Conservation (phyloP, 2,329 filamentous ascomycete genomes). For the Talaromyces funiculosus region DNA sequence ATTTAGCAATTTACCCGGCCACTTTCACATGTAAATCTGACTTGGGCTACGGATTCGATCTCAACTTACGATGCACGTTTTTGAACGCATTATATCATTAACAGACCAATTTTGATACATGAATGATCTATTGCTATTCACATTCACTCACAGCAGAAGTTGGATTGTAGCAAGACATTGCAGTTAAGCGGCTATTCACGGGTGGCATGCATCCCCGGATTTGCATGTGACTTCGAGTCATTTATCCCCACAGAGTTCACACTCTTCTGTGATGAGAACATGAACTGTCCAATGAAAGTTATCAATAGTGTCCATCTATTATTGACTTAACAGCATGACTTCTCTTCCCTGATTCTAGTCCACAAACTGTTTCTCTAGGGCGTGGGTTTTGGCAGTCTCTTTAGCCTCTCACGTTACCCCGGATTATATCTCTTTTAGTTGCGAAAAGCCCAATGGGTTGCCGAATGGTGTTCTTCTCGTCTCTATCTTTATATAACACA, state of each 20-base stretch:
- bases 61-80: neutral
- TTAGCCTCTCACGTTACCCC: neutral
- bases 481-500: neutral
- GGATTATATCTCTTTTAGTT: neutral
- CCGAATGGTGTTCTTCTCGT: neutral
- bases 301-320: neutral
- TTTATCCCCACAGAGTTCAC: neutral
- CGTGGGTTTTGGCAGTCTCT: neutral
- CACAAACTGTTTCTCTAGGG: neutral
- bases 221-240: constrained; percentile 8
- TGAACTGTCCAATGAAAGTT: neutral
- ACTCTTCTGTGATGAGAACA: neutral
- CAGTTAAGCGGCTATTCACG: neutral
- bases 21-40: constrained; percentile 2
- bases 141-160: no score
- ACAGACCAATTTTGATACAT: no score
- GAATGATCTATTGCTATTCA: no score
- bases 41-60: neutral
- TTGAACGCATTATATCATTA: neutral
- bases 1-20: neutral
- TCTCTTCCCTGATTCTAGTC: neutral
- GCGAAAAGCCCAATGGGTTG: neutral
- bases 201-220: neutral
- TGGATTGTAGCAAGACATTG: no score
- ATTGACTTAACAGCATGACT: neutral